Conservation (phyloP, 2,329 filamentous ascomycete genomes). For the Dothistroma pini region DNA sequence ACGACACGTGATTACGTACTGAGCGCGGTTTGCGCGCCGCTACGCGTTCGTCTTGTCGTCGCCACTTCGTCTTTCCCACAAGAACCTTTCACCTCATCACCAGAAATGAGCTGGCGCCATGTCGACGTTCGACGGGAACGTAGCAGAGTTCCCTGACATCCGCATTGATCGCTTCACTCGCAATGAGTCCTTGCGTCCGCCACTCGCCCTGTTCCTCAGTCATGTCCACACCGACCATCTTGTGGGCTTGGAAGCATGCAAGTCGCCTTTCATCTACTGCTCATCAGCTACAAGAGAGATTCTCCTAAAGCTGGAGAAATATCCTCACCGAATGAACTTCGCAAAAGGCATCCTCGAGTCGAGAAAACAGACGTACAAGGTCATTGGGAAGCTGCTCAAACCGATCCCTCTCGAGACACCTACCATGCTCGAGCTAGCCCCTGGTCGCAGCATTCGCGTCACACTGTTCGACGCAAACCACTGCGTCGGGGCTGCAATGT, state of each 20-base stretch:
- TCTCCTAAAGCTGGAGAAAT: conserved; percentile 54
- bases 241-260: conserved; percentile 69
- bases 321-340: conserved; percentile 70
- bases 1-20: neutral
- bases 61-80: neutral
- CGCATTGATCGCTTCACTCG: conserved; percentile 76
- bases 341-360: conserved; percentile 73
- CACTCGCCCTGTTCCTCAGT: conserved; percentile 81
- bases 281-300: conserved; percentile 78
- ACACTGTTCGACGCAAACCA: conserved; percentile 91
- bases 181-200: conserved; percentile 51
- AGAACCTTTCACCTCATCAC: neutral
- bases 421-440: conserved; percentile 68
- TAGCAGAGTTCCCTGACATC: conserved; percentile 76
- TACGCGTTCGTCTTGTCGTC: neutral
- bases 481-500: conserved; percentile 88
- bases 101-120: conserved; percentile 43
- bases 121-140: conserved; percentile 72
- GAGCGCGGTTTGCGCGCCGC: neutral
- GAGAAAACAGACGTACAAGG: conserved; percentile 69
- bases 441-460: conserved; percentile 66
- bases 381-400: conserved; percentile 69
- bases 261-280: conserved; percentile 84
- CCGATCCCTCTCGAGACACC: conserved; percentile 79
- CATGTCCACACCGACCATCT: conserved; percentile 93